Percentiles rank a stretch among this genome's conserved stretches.
These are phyloP conservation scores for Xylariaceae sp. DNA, from an alignment of 2,329 filamentous ascomycete species.

Conservation along the genomic window DNA sequence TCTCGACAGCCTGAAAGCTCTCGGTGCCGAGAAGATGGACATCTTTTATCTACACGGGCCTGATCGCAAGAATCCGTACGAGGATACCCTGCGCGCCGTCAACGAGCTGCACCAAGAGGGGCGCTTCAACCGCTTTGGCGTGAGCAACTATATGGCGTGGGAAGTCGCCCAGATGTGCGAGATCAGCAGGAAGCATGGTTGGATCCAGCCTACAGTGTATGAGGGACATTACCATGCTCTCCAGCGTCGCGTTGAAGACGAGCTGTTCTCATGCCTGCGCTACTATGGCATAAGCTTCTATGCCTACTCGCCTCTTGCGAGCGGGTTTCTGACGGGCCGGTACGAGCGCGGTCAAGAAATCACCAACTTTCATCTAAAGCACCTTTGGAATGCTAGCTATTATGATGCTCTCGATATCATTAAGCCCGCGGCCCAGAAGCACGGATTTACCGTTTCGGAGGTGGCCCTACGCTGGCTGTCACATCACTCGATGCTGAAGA, in stretches of 20 bases:
- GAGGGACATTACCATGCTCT: constrained; percentile 47
- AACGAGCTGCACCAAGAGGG: constrained; percentile 34
- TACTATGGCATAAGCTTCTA: constrained; percentile 41
- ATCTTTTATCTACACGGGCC: constrained; percentile 36
- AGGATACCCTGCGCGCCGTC: constrained; percentile 40
- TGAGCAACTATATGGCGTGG: constrained; percentile 43
- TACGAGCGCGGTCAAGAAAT: constrained; percentile 5
- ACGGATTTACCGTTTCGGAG: constrained; percentile 35
- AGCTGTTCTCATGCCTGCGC: constrained; percentile 40
- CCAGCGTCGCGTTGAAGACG: constrained; percentile 38
- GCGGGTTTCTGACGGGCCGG: constrained; percentile 12
- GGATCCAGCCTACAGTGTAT: constrained; percentile 41
- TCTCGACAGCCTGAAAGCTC: constrained; percentile 29
- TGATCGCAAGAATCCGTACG: constrained; percentile 39
- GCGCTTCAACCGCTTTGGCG: constrained; percentile 37
- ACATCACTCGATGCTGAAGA: constrained; percentile 33
- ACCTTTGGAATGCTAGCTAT: constrained; percentile 9
- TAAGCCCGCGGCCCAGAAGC: constrained; percentile 25
- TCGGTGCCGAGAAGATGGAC: constrained; percentile 24
- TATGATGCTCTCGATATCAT: constrained; percentile 22
- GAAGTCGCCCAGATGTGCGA: constrained; percentile 42
- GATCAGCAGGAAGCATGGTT: constrained; percentile 40
- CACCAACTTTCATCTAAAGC: constrained; percentile 5
- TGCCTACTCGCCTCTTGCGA: constrained; percentile 34
- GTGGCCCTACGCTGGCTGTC: constrained; percentile 40